Percentiles rank a stretch among this genome's conserved stretches.
phyloP scores from a whole-genome alignment of 176 grass and related monocot genomes.

The Zoysia pacifica region DNA sequence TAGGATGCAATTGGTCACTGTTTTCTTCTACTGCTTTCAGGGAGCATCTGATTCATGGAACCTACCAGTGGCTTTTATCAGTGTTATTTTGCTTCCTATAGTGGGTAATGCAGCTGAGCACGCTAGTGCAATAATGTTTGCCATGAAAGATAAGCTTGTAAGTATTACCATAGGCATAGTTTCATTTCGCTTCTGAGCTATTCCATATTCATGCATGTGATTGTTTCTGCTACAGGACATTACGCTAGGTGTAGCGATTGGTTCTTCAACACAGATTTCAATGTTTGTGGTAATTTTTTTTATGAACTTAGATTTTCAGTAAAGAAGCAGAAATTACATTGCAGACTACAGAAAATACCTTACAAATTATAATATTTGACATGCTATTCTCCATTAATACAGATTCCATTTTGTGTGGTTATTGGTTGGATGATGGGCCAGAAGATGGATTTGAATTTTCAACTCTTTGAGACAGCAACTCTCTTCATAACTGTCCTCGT shows the following conservation, averaged over 20 bases:
- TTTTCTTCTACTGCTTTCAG: constrained; percentile 50
- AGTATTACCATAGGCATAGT: constrained; percentile 20
- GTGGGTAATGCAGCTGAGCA: constrained; percentile 93
- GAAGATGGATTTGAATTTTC: constrained; percentile 95
- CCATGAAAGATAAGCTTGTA: constrained; percentile 92
- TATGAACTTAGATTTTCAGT: constrained; percentile 24
- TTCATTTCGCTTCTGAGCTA: neutral
- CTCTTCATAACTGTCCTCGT: constrained; percentile 96
- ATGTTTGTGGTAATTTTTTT: constrained; percentile 83
- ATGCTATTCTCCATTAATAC: constrained; percentile 30
- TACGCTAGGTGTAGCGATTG: constrained; percentile 78
- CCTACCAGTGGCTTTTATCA: constrained; percentile 83
- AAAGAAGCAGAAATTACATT: constrained; percentile 10
- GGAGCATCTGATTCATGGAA: constrained; percentile 79
- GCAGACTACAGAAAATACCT: neutral
- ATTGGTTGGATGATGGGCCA: constrained; percentile 92
- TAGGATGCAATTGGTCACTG: constrained; percentile 33
- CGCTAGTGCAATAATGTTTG: constrained; percentile 95
- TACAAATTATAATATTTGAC: neutral
- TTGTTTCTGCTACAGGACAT: constrained; percentile 63
- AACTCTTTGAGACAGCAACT: constrained; percentile 88
- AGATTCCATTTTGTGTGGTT: constrained; percentile 97
- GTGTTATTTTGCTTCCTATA: constrained; percentile 93
- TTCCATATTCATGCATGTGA: constrained; percentile 17
- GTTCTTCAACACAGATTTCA: constrained; percentile 87